Evolutionary conservation across 1,139 yeast genomes (phyloP), one percentile per base, ranked within the genome.

Genomic region (Debaryomyces sp.): DNA sequence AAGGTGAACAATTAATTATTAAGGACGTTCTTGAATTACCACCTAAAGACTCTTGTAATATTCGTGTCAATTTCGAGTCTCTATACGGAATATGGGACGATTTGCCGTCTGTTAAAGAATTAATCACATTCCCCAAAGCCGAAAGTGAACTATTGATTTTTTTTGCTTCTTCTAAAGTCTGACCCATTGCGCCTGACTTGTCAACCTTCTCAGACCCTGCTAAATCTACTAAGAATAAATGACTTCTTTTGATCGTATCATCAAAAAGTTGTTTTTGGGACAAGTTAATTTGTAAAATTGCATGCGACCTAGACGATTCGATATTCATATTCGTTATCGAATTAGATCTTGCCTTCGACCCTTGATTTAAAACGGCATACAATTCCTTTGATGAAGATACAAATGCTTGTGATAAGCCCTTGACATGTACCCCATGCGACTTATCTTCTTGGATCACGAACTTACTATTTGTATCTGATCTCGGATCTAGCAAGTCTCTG

Each of bases 151-250:
- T 80, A 67, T 90, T 91, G 58, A 90, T 88, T 56, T 87, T 89
- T 59, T 87, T 87, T 0, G 96, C 92, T 57, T 91, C 97, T 61
- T 90, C 92, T 15, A 89, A 70, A 1, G 87, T 78, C 54, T 84
- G 85, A 1, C 94, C 95, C 2, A 81, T 68, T 0, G 91, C 95
- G 3, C 95, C 94, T 0, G 96, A 84, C 57, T 85, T 88, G 48
- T 84, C 85, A n/a, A 89, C 84, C 63, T 88, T 89, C 65, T 91
- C 97, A 37, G 94, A 85, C 3, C 97, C 96, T 0, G 96, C 97
- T 54, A 91, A 74, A 68, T 91, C 97, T 9, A 90, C 95, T 45
- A 91, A 68, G 59, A 85, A 88, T 48, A 91, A 73, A 52, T 77
- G 83, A n/a, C 91, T 85, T 40, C 80, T 75, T 60, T 85, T 88